phyloP scores from a whole-genome alignment of 2,329 filamentous ascomycete species.

The Corynespora cassiicola region DNA sequence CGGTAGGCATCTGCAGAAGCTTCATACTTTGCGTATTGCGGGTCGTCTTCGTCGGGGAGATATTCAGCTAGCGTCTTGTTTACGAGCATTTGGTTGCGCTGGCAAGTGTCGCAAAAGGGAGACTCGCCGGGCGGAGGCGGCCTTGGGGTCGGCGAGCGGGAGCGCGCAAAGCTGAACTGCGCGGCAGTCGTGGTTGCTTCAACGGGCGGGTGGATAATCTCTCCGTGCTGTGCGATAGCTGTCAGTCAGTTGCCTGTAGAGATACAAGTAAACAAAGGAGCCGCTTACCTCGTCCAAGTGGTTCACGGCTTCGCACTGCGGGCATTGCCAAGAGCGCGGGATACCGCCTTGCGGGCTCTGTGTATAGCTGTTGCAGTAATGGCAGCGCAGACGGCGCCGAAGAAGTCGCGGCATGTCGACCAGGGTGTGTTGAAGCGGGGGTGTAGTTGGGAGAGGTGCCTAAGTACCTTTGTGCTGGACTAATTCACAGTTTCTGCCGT shows the following conservation, averaged over 20 bases:
- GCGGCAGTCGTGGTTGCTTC: constrained; percentile 50
- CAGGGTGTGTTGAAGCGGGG: not conserved
- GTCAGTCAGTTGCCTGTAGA: constrained; percentile 20
- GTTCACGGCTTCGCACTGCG: constrained; percentile 84
- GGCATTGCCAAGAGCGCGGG: constrained; percentile 39
- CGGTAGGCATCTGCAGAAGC: constrained; percentile 73
- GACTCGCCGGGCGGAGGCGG: constrained; percentile 36
- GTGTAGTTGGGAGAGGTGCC: not conserved
- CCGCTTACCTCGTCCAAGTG: constrained; percentile 84
- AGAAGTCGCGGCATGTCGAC: constrained; percentile 37
- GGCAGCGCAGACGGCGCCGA: constrained; percentile 42
- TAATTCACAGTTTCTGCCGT: not conserved
- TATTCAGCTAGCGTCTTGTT: constrained; percentile 80
- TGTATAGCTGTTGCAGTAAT: constrained; percentile 39
- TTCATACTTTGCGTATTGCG: constrained; percentile 73
- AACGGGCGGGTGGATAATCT: constrained; percentile 84
- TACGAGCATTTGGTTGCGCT: constrained; percentile 88
- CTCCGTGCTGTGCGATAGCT: constrained; percentile 72
- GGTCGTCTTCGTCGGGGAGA: constrained; percentile 69
- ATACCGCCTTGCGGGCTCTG: constrained; percentile 27
- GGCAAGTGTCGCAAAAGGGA: constrained; percentile 76
- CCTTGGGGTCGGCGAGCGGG: constrained; percentile 33
- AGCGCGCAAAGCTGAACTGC: constrained; percentile 27
- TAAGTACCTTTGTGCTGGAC: not conserved
- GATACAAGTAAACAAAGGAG: too few species aligned